Evolutionary conservation across 129 eudicot species (phyloP).

Genomic region (Rutidosis leptorrhynchoides): DNA sequence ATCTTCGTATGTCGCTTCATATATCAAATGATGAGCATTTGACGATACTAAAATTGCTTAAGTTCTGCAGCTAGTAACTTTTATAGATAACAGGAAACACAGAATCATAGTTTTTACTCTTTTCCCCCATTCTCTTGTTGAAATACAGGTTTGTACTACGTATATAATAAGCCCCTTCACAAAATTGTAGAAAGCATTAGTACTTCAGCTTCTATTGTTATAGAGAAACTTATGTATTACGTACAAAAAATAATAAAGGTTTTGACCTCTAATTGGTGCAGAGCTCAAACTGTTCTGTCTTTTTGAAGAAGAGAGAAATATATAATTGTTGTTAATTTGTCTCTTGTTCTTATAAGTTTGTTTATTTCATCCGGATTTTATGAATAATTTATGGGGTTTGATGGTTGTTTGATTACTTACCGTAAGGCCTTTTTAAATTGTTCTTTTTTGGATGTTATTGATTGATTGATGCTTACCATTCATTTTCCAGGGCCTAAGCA

Average conservation of each 20-base stretch:
- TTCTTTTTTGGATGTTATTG: slow-evolving; percentile 21
- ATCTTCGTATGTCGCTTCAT: slow-evolving; percentile 69
- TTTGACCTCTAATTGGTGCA: neutral
- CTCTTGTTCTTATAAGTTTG: neutral
- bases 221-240: neutral
- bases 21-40: slow-evolving; percentile 85
- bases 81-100: slow-evolving; percentile 33
- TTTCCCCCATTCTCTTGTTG: slow-evolving; percentile 6
- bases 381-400: slow-evolving; percentile 1
- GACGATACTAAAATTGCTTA: slow-evolving; percentile 54
- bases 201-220: neutral
- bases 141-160: neutral
- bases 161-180: neutral
- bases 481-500: slow-evolving; percentile 18
- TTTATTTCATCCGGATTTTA: neutral
- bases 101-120: slow-evolving; percentile 6
- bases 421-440: slow-evolving; percentile 9
- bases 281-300: neutral
- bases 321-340: neutral
- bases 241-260: neutral
- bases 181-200: neutral
- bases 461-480: neutral
- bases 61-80: slow-evolving; percentile 43
- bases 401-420: slow-evolving; percentile 11
- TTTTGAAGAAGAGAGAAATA: neutral